Percentiles rank a stretch among this genome's conserved stretches.
Evolutionary conservation across 345 rosid species (phyloP).

Genomic region (Brassica incana): DNA sequence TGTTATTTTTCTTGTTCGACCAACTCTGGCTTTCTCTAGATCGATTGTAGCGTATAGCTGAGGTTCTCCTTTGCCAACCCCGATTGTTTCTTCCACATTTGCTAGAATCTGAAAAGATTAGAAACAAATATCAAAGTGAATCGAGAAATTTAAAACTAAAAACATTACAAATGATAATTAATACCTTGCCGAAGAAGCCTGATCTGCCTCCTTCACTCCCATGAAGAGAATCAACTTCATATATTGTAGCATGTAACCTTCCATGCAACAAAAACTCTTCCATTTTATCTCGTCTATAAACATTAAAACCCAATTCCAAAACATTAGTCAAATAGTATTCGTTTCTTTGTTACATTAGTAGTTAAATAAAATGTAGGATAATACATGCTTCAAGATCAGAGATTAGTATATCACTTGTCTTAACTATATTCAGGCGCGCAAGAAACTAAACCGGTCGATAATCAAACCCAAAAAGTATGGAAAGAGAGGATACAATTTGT

Average conservation of each 20-base stretch:
- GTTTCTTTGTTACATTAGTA: neutral
- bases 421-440: neutral
- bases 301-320: neutral
- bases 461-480: neutral
- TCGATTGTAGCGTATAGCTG: neutral
- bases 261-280: neutral
- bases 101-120: neutral
- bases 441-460: neutral
- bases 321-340: neutral
- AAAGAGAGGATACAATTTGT: neutral
- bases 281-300: neutral
- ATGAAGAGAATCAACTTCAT: neutral
- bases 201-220: neutral
- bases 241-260: neutral
- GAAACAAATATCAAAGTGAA: neutral
- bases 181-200: neutral
- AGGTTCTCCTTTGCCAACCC: neutral
- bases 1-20: neutral
- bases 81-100: neutral
- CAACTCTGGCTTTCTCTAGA: neutral
- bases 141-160: neutral
- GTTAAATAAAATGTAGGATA: neutral
- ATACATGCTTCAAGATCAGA: neutral
- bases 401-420: neutral
- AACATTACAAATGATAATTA: neutral